phyloP scores from a whole-genome alignment of 2,329 filamentous ascomycete genomes.

The Lecanoromycetidae sp. region DNA sequence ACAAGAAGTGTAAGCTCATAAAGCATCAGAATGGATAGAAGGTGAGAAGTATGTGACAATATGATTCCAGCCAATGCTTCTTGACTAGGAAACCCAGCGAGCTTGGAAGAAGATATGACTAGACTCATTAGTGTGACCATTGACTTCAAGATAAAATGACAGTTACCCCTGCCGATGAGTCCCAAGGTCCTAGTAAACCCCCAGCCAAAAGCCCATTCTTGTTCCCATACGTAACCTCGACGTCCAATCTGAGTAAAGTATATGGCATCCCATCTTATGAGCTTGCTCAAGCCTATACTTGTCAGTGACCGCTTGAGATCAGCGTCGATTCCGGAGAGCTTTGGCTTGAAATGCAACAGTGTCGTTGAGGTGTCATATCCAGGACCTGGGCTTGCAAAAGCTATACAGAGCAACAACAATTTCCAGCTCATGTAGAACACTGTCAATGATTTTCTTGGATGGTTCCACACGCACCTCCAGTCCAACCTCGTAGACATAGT shows the following conservation, averaged over 20 bases:
- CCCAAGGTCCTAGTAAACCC: conserved; percentile 37
- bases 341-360: conserved; percentile 30
- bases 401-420: conserved; percentile 37
- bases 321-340: not conserved
- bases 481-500: too few species aligned
- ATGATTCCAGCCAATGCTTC: conserved; percentile 45
- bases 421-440: conserved; percentile 44
- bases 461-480: too few species aligned
- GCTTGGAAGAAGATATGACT: too few species aligned
- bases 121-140: too few species aligned
- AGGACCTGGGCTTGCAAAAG: conserved; percentile 40
- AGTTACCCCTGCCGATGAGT: conserved; percentile 20
- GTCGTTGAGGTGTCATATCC: conserved; percentile 53
- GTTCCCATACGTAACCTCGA: conserved; percentile 47
- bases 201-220: conserved; percentile 56
- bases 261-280: conserved; percentile 51
- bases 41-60: conserved; percentile 63
- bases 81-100: not conserved
- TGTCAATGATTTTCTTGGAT: conserved; percentile 1
- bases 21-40: conserved; percentile 60
- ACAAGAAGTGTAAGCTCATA: conserved; percentile 53
- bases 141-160: too few species aligned
- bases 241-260: conserved; percentile 46
- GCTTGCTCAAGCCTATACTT: conserved; percentile 28
- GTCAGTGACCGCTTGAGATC: too few species aligned